phyloP scores from a whole-genome alignment of 176 grass and related monocot species.

The Aegilops speltoides region DNA sequence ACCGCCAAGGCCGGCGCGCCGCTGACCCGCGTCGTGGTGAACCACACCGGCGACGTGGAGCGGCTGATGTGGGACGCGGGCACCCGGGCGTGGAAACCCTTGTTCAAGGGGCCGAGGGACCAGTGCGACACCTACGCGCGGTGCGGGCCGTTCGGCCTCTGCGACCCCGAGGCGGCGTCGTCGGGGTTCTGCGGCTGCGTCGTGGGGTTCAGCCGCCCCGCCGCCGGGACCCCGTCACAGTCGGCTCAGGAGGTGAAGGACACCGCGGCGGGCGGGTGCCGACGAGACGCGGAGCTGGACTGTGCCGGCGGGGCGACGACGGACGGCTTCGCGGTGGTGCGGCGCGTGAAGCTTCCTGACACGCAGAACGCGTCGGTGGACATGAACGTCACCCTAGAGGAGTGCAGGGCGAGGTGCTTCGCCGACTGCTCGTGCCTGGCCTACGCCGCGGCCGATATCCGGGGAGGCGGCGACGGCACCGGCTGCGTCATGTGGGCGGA shows the following conservation, averaged over 20 bases:
- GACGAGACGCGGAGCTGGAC: background rate
- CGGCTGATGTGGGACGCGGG: conserved; percentile 32
- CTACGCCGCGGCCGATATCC: conserved; percentile 33
- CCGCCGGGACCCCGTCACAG: background rate
- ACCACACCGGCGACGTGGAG: background rate
- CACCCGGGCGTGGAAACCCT: background rate
- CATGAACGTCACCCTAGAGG: conserved; percentile 13
- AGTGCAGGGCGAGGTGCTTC: conserved; percentile 33
- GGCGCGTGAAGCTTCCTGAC: conserved; percentile 51
- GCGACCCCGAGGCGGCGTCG: conserved; percentile 11
- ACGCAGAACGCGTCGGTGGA: background rate
- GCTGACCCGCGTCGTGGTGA: conserved; percentile 26
- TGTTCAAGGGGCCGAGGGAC: background rate
- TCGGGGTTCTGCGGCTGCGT: conserved; percentile 39
- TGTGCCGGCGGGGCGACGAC: conserved; percentile 23
- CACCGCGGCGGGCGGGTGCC: conserved; percentile 18
- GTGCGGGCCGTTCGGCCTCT: conserved; percentile 53
- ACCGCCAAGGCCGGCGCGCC: background rate
- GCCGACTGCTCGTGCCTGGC: conserved; percentile 58
- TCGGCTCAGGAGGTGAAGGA: background rate
- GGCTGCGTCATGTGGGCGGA: conserved; percentile 32
- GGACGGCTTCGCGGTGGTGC: conserved; percentile 17
- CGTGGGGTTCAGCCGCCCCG: background rate
- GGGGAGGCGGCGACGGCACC: background rate
- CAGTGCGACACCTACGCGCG: conserved; percentile 22